Evolutionary conservation across 495 filamentous ascomycete genomes (phyloP), one percentile per base, ranked within the genome.

Genomic region (Letharia lupina): DNA sequence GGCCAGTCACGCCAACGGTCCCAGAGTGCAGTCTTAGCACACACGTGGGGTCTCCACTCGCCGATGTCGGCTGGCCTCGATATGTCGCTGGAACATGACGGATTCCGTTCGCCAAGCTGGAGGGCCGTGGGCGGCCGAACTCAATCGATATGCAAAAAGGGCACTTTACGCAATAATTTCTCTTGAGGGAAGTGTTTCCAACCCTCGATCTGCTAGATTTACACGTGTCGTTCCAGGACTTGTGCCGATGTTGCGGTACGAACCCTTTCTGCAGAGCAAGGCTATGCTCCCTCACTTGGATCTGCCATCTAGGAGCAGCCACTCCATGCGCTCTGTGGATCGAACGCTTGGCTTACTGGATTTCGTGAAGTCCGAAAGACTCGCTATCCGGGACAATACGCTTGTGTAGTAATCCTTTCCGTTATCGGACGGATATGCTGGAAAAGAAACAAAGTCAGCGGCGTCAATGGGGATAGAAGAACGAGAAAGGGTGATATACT

Each of bases 381-480:
- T 67, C 52, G 56, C 61, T 65, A 70, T 64, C 15, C 58, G 47
- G 31, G 56, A 67, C 15, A 70, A 52, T 13, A 63, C 65, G 16
- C 65, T 65, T 40, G 68, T 62, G 35, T 67, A 70, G 47, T 70
- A 70, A 31, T 66, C 68, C 13, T 28, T 70, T 47, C 61, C 52
- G 15, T 60, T 47, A 33, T 61, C 58, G 44, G 64, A 66, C n/a
- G 44, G 45, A 35, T 66, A 66, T 12, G 23, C 54, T 57, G 15
- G 54, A 10, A n/a, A 37, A 57, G 31, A 57, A 57, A 15, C 28
- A 37, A 57, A 20, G 54, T 57, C 33, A 57, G 54, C 20, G 33
- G 15, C 54, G 54, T 20, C 15, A 37, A 33, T 33, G 15, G 12
- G 16, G 6, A 20, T 8, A 57, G 0, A 20, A 10, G 33, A n/a